Percentiles rank a stretch among this genome's conserved stretches.
phyloP scores from a whole-genome alignment of 495 filamentous ascomycete species.

The Penicillium lagena region DNA sequence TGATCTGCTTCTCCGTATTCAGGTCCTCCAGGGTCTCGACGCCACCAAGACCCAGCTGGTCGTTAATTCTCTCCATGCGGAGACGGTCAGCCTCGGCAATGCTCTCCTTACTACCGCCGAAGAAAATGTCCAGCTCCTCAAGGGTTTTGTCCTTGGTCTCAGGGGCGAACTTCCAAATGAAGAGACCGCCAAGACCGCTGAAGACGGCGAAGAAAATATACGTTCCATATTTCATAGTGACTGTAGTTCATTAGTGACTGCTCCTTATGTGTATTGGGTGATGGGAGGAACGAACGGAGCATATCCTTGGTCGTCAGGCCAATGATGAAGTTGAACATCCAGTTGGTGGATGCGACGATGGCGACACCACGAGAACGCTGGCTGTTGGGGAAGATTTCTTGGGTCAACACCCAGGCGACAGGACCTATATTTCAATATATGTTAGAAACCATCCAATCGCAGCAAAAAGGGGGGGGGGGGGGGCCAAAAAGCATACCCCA shows the following conservation, averaged over 20 bases:
- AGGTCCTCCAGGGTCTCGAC: constrained; percentile 23
- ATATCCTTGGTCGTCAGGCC: constrained; percentile 35
- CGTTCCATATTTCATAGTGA: constrained; percentile 33
- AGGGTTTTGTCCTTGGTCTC: constrained; percentile 54
- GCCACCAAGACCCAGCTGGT: constrained; percentile 18
- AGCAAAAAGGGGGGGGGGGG: too few species aligned
- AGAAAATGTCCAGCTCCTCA: constrained; percentile 46
- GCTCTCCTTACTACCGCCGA: constrained; percentile 25
- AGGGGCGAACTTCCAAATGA: constrained; percentile 46
- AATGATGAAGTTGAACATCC: constrained; percentile 41
- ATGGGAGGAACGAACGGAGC: constrained; percentile 6
- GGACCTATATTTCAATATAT: constrained; percentile 9
- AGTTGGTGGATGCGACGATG: constrained; percentile 34
- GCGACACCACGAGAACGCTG: constrained; percentile 33
- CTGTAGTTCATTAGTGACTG: background rate
- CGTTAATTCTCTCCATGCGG: constrained; percentile 25
- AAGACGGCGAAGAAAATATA: constrained; percentile 41
- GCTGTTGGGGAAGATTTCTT: constrained; percentile 37
- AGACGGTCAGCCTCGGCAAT: constrained; percentile 21
- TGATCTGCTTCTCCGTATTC: constrained; percentile 11
- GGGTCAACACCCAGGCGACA: constrained; percentile 31
- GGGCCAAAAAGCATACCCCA: constrained; percentile 17
- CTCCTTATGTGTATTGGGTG: too few species aligned
- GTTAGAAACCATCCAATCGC: background rate
- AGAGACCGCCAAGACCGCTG: constrained; percentile 39